Base-by-base conservation (phyloP, 306 rosid species). In the Albizia julibrissin region DNA sequence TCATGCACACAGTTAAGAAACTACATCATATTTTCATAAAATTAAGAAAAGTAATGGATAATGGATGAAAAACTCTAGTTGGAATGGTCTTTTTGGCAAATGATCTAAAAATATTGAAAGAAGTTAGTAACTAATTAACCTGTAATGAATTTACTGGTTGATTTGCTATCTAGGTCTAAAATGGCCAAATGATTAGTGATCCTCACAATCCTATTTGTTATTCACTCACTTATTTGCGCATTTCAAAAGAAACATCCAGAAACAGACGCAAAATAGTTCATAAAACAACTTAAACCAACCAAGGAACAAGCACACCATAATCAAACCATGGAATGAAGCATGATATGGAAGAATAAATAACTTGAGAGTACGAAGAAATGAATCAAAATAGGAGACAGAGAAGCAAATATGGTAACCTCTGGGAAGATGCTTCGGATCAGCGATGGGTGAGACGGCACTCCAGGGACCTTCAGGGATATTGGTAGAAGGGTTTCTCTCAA, bases 321-420 rank as follows among this genome's bases (percentile, higher is more conserved):
- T 10, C 9, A 43, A 44, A 72, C 39, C 39, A 44, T 8, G 26
- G 21, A 71, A 72, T 22, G 12, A 3, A 15, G 15, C 39, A 43
- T 26, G 33, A 29, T 4, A 3, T 26, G 16, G 21, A n/a, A 47
- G 39, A 37, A 8, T 16, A 50, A 16, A 50, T 46, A 46, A 94
- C 93, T 94, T 86, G 85, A 94, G 97, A 46, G 88, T 65, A 0
- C 79, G 86, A 11, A 89, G 77, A 44, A 94, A 82, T 18, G 90
- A 86, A 1, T 92, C 88, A 21, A 92, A 85, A 73, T 92, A 86
- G 83, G 97, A 79, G 80, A 94, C 93, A 19, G 95, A 84, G 91
- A 94, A 86, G 84, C 97, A 92, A 87, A 94, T 83, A 79, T 92
- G 98, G 88, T 94, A 97, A 83, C 97, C 97, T 76, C 94, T 83